Percentiles rank a stretch among this genome's conserved stretches.
Conservation (phyloP, 176 grass and related monocot species). For the Oropetium thomaeum region DNA sequence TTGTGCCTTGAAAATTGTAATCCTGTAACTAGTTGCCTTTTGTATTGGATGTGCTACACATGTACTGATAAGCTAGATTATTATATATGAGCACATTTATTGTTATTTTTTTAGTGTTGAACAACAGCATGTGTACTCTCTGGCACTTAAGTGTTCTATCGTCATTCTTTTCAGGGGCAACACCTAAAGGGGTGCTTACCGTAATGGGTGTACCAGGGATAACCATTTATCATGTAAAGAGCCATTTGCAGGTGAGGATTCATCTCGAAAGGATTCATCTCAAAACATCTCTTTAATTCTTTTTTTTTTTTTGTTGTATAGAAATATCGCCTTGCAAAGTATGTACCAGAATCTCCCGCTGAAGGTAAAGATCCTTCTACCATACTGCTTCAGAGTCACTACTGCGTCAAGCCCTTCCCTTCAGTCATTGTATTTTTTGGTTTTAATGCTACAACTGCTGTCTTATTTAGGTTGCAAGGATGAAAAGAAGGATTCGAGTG, state of each 20-base stretch:
- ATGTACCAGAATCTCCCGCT: slow-evolving; percentile 83
- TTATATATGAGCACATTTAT: slow-evolving; percentile 23
- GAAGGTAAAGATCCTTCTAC: slow-evolving; percentile 62
- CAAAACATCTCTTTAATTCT: slow-evolving; percentile 38
- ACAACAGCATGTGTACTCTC: background rate
- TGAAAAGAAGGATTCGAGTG: slow-evolving; percentile 77
- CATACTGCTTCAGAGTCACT: slow-evolving; percentile 27
- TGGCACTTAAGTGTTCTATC: background rate
- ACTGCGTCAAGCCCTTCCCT: background rate
- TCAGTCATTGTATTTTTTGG: background rate
- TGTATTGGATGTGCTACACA: slow-evolving; percentile 20
- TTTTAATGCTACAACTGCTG: slow-evolving; percentile 16
- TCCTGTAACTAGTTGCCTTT: slow-evolving; percentile 15
- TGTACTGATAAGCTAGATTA: slow-evolving; percentile 27
- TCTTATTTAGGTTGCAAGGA: slow-evolving; percentile 75
- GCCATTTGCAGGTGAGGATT: slow-evolving; percentile 80
- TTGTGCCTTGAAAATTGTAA: slow-evolving; percentile 17
- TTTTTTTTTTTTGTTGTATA: slow-evolving; percentile 39
- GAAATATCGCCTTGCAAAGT: slow-evolving; percentile 99
- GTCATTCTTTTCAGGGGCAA: slow-evolving; percentile 72
- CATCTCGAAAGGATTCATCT: background rate
- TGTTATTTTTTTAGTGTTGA: slow-evolving; percentile 21
- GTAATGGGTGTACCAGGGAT: slow-evolving; percentile 98
- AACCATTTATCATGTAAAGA: slow-evolving; percentile 98
- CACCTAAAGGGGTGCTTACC: slow-evolving; percentile 96